Evolutionary conservation across 2,329 filamentous ascomycete species (phyloP), one percentile per base, ranked within the genome.

Genomic region (Xylariales sp.): DNA sequence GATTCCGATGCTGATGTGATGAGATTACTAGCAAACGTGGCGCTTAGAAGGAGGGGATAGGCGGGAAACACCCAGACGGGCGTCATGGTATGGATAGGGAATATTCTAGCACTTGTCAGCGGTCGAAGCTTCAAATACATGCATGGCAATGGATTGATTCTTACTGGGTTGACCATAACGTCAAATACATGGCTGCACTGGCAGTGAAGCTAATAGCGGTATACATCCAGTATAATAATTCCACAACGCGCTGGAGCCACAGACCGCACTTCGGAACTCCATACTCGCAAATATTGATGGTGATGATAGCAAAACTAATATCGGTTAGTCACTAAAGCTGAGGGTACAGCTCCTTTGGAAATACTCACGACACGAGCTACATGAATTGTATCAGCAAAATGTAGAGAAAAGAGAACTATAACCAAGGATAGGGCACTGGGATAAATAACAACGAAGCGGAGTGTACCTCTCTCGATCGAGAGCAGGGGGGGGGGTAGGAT

Each of bases 51-150:
- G 16, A 93, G 70, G 1, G 88, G 86, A 47, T 94, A 94, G 1
- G 84, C 86, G 0, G 87, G 88, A 48, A 93, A 93, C 38, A 91
- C 88, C 87, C 87, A 93, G 14, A 88, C 80, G 0, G 87, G 87
- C 1, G 87, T 93, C 88, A 94, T 93, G 37, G 81, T 81, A 23
- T 86, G 83, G 33, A 93, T 86, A 0, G 88, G 71, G 33, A 72
- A 73, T 18, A 66, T 63, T 60, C 65, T 75, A 12, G n/a, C 15
- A 13, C 11, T 5, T 19, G 5, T 18, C 8, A 15, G 24, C 32
- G 10, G 16, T 13, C 17, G 15, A 19, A 13, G 13, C 17, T 24
- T 20, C 10, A 7, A 28, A 19, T 6, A 21, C 14, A 7, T 8
- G n/a, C 36, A 37, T 14, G 30, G 10, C 25, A 27, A n/a, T 24